Evolutionary conservation across 257 asterid genomes (phyloP), one percentile per base, ranked within the genome.

Genomic region (Dorcoceras hygrometricum): DNA sequence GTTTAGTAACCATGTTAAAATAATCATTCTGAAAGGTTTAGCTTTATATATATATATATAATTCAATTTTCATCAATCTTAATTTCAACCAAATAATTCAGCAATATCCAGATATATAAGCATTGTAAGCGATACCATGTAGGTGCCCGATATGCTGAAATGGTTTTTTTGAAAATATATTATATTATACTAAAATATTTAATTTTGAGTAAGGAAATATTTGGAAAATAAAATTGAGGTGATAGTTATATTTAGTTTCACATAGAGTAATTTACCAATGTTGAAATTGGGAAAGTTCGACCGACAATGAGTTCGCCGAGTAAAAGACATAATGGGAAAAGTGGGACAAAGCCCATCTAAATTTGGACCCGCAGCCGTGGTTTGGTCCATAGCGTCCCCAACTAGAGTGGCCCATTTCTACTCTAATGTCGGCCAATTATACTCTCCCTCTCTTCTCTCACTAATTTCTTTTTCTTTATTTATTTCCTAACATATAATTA

Each of bases 311-410:
- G 71, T 74, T 69, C 57, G 36, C 3, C 48, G 70, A 72, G 71
- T 25, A 55, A 76, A 46, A 76, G 75, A 60, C 76, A 76, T 27
- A 62, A 26, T 22, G 57, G 82, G 48, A 28, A 65, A 78, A 70
- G 76, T 68, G 75, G 69, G 51, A 60, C 62, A 78, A 61, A 76
- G 75, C 65, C 78, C 80, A 82, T 63, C 57, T 63, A 66, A 69
- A 72, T 50, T 39, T 78, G 67, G 79, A 54, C 82, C 82, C 51
- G 58, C 68, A 71, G 23, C 80, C 71, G 63, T 76, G 75, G 59
- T 65, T 71, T 71, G 81, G 86, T 83, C 84, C 80, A 70, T 64
- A 65, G 46, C 73, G 68, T n/a, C 23, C 79, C 82, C 66, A 56
- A 55, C 82, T 51, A 9, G 14, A 7, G 22, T 82, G 88, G 53